Conservation (phyloP, 805 yeast species). For the Lipomyces yamanashiensis region DNA sequence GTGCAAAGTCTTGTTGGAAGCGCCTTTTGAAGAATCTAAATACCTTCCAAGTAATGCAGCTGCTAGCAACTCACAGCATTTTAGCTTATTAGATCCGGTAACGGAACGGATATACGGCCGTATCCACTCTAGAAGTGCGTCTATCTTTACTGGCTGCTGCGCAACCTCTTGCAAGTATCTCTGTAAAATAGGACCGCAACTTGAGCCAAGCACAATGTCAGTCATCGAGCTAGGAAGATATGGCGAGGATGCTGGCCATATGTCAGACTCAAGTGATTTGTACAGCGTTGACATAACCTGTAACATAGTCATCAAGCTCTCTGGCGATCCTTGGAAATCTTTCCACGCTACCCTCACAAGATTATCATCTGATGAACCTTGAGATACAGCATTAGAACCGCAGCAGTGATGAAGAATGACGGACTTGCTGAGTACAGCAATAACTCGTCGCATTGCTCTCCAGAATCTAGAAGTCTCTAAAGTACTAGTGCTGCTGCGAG, state of each 20-base stretch:
- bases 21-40: slow-evolving; percentile 18
- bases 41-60: slow-evolving; percentile 12
- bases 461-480: slow-evolving; percentile 20
- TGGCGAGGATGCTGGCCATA: slow-evolving; percentile 64
- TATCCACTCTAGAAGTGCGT: slow-evolving; percentile 28
- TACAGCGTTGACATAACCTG: slow-evolving; percentile 56
- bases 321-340: slow-evolving; percentile 44
- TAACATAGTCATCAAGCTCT: slow-evolving; percentile 59
- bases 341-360: slow-evolving; percentile 42
- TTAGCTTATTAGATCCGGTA: slow-evolving; percentile 24
- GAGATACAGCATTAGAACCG: slow-evolving; percentile 1
- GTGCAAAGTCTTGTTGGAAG: background rate
- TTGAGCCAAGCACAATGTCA: slow-evolving; percentile 58
- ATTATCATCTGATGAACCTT: slow-evolving; percentile 29
- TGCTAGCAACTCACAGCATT: slow-evolving; percentile 18
- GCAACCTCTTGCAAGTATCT: slow-evolving; percentile 5
- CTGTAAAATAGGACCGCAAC: slow-evolving; percentile 40
- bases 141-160: slow-evolving; percentile 30
- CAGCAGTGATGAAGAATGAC: slow-evolving; percentile 28
- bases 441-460: slow-evolving; percentile 23
- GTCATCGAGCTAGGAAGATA: slow-evolving; percentile 59
- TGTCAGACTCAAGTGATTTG: slow-evolving; percentile 48
- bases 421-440: slow-evolving; percentile 15
- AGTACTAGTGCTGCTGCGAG: background rate
- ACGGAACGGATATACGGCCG: slow-evolving; percentile 24